Percentiles rank a stretch among this genome's conserved stretches.
Evolutionary conservation across 176 grass and related monocot genomes (phyloP).

Genomic region (Dendrocalamus sinicus): DNA sequence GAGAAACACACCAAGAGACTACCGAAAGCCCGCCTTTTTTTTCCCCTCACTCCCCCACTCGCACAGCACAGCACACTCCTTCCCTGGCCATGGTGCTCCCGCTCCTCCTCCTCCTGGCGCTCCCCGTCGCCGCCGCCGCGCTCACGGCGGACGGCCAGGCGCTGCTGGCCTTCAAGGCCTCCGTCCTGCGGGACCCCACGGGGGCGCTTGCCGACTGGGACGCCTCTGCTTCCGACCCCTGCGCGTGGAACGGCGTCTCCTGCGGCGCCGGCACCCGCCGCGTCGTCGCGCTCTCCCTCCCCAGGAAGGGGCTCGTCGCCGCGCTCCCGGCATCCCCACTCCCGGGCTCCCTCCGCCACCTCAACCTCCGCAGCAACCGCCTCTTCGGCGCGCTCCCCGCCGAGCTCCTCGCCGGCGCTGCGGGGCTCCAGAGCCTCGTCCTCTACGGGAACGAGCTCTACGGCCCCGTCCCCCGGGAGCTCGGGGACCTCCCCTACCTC

Average conservation of each 20-base stretch:
- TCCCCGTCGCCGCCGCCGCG: constrained; percentile 19
- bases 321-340: constrained; percentile 54
- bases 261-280: constrained; percentile 43
- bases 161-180: constrained; percentile 76
- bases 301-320: constrained; percentile 62
- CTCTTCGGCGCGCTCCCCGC: constrained; percentile 60
- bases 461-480: constrained; percentile 60
- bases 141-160: constrained; percentile 66
- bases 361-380: constrained; percentile 79
- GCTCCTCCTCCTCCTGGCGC: not conserved
- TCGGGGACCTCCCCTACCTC: constrained; percentile 70
- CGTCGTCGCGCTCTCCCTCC: constrained; percentile 71
- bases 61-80: not conserved
- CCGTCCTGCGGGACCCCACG: constrained; percentile 68
- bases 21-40: too few species aligned
- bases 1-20: too few species aligned
- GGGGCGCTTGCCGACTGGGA: constrained; percentile 72
- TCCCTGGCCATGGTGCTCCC: constrained; percentile 2
- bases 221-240: constrained; percentile 62
- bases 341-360: constrained; percentile 70
- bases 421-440: constrained; percentile 77
- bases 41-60: not conserved
- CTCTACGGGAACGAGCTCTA: constrained; percentile 76
- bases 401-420: constrained; percentile 36
- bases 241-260: constrained; percentile 83